A percentile compares a stretch with the other conserved stretches of the same genome.
Evolutionary conservation across 2,329 filamentous ascomycete genomes (phyloP).

Genomic region (Penicillium brasilianum): DNA sequence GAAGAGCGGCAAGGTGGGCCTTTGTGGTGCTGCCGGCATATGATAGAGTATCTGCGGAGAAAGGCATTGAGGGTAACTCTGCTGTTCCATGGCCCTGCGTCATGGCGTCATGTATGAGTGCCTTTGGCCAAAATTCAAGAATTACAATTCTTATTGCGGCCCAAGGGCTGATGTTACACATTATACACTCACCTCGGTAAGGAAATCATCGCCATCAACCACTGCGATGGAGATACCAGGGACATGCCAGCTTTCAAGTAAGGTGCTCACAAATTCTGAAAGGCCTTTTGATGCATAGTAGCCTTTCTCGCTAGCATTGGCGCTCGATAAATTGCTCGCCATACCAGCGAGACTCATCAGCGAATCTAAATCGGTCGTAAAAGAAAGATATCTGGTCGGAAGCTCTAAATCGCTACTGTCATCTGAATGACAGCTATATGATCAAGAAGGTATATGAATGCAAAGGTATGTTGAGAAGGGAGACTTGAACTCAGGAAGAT

Average conservation of each 20-base stretch:
- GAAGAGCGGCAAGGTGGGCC: constrained; percentile 57
- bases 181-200: constrained; percentile 12
- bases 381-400: too few species aligned
- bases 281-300: neutral
- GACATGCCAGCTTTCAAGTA: constrained; percentile 12
- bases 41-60: constrained; percentile 58
- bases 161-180: too few species aligned
- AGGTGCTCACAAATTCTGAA: neutral
- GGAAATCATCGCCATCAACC: constrained; percentile 17
- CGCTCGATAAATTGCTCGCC: neutral
- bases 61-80: constrained; percentile 43
- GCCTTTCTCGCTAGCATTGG: neutral
- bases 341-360: neutral
- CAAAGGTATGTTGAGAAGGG: too few species aligned
- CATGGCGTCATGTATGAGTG: neutral
- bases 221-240: constrained; percentile 19
- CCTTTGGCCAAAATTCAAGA: too few species aligned
- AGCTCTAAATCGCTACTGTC: too few species aligned
- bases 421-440: too few species aligned
- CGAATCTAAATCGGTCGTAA: too few species aligned
- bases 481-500: too few species aligned
- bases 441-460: too few species aligned
- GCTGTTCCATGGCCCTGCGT: constrained; percentile 49
- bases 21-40: constrained; percentile 63
- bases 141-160: too few species aligned